These are phyloP conservation scores for Limonium bicolor DNA, from an alignment of 148 eudicot species.

Conservation along the genomic window DNA sequence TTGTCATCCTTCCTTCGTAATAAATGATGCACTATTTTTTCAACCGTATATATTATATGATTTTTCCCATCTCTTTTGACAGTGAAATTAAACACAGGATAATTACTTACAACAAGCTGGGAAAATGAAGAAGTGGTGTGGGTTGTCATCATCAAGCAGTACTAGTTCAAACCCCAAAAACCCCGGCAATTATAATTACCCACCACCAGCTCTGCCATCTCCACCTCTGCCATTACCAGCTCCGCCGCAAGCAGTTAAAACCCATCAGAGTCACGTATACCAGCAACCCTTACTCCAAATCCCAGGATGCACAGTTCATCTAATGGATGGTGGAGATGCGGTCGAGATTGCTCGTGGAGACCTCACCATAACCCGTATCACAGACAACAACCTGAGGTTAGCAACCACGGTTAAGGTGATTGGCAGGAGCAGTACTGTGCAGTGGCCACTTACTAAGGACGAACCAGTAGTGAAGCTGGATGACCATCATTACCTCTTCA, in stretches of 20 bases:
- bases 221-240: not conserved
- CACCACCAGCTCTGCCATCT: not conserved
- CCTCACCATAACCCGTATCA: constrained; percentile 33
- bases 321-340: constrained; percentile 74
- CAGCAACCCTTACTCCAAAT: constrained; percentile 45
- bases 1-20: no score
- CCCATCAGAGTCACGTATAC: constrained; percentile 2
- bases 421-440: constrained; percentile 53
- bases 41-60: no score
- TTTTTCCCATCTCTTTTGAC: no score
- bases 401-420: constrained; percentile 62
- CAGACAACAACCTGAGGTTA: constrained; percentile 35
- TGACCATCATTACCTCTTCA: constrained; percentile 61
- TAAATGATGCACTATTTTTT: no score
- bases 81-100: no score
- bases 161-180: no score
- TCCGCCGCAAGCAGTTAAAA: no score
- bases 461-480: constrained; percentile 87
- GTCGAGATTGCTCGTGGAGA: constrained; percentile 49
- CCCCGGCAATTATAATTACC: no score
- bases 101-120: no score
- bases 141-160: no score
- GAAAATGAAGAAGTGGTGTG: no score
- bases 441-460: constrained; percentile 92
- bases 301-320: constrained; percentile 50